Evolutionary conservation across 225 moss, liverwort and hornwort genomes (phyloP), one percentile per base, ranked within the genome.

Genomic region (Marchantia paleacea): DNA sequence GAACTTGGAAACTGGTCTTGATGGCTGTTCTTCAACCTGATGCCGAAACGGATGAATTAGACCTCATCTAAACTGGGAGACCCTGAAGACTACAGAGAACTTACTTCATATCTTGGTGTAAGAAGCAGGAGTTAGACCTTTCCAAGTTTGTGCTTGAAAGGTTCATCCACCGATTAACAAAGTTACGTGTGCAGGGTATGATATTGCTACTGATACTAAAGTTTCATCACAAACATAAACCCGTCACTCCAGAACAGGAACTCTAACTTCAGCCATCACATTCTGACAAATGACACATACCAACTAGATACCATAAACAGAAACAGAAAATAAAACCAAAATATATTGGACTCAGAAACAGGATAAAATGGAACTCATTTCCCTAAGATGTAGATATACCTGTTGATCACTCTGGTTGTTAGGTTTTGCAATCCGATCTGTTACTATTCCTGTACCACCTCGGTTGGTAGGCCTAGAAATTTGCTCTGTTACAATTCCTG

Each of bases 1-100:
- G 54, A 79, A 79, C 70, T 55, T 79, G 54, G 79, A 79, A 30
- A 79, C 69, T 29, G 69, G 79, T 70, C 19, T 70, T 55, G 79
- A 53, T 29, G 79, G 55, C 55, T 69, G 79, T 25, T 69, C 69
- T 79, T 79, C 69, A 31, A 29, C 69, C 79, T 54, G 69, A 49
- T 10, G 18, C 48, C 49, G 22, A 7, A 31, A n/a, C 19, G 10
- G 7, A 61, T 0, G 18, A 3, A 19, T 76, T 20, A 61, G 18
- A 6, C 57, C 58, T 14, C 12, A 60, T 47, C 31, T 11, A 12
- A 73, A 73, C n/a, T 66, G 2, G 39, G 39, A 39, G 39, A 39
- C 39, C 39, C 39, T 39, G 3, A 39, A 66, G 66, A 7, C 2
- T 1, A 24, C 66, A 9, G 57, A 18, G 3, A 66, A 66, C n/a